These are phyloP conservation scores for Lichtheimia ornata DNA, from an alignment of 371 early-diverging fungal species.

Conservation along the genomic window DNA sequence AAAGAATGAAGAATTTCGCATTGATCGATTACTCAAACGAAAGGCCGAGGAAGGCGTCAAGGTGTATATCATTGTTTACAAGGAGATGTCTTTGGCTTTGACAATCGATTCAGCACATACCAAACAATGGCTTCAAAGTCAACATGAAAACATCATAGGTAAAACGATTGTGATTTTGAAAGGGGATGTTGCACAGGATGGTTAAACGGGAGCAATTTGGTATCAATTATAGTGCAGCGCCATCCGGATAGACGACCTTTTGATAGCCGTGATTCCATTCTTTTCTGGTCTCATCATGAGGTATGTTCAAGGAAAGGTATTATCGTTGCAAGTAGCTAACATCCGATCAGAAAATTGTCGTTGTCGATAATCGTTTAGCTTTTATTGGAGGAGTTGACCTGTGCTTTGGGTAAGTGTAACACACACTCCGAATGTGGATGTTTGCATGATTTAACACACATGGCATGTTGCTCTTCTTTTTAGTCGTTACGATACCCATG, in stretches of 20 bases:
- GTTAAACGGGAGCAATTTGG: not conserved
- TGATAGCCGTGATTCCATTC: conserved; percentile 55
- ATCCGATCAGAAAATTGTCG: conserved; percentile 73
- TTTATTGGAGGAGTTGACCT: conserved; percentile 93
- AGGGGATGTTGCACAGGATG: not conserved
- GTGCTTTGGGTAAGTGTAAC: conserved; percentile 69
- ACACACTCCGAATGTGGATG: no score
- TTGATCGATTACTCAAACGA: conserved; percentile 79
- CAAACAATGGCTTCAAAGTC: conserved; percentile 72
- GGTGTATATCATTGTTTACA: conserved; percentile 90
- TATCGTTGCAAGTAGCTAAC: not conserved
- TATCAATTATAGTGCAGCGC: conserved; percentile 65
- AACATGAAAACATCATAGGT: conserved; percentile 82
- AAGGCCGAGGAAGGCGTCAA: conserved; percentile 89
- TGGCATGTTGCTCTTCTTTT: not conserved
- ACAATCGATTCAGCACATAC: conserved; percentile 83
- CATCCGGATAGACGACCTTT: conserved; percentile 81
- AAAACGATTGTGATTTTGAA: conserved; percentile 14
- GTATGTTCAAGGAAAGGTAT: conserved; percentile 18
- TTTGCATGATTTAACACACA: no score
- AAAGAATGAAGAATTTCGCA: conserved; percentile 73
- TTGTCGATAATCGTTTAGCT: conserved; percentile 82
- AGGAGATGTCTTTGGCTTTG: conserved; percentile 84
- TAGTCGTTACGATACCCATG: conserved; percentile 83
- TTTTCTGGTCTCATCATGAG: conserved; percentile 83